Percentiles rank a stretch among this genome's conserved stretches.
These are phyloP conservation scores for Trichoderma breve DNA, from an alignment of 2,329 filamentous ascomycete genomes.

Conservation along the genomic window DNA sequence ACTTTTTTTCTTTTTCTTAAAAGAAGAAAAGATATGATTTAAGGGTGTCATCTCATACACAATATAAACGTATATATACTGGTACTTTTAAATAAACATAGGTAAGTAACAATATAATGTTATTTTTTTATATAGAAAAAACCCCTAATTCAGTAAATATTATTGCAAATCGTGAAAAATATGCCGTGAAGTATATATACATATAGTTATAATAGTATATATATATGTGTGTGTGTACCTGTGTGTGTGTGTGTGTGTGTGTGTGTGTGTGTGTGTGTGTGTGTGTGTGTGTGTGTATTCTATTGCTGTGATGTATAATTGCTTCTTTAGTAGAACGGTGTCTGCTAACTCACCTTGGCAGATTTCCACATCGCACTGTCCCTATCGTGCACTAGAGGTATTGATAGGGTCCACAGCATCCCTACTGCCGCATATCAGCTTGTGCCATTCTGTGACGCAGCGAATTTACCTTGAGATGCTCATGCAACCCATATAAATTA, in stretches of 20 bases:
- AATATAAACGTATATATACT: too few species aligned
- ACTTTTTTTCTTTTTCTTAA: background rate
- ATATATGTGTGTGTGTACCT: background rate
- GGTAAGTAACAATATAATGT: too few species aligned
- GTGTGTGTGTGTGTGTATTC: background rate
- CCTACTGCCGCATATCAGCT: background rate
- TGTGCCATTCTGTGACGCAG: background rate
- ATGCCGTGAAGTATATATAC: too few species aligned
- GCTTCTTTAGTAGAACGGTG: background rate
- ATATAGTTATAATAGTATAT: too few species aligned
- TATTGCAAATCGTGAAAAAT: too few species aligned
- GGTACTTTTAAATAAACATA: too few species aligned
- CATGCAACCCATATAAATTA: background rate
- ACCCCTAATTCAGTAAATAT: too few species aligned
- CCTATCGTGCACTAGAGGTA: background rate
- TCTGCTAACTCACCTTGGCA: background rate
- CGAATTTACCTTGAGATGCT: background rate
- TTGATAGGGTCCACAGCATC: background rate
- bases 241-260: too few species aligned
- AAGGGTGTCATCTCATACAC: too few species aligned
- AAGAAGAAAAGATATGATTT: background rate
- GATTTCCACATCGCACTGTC: background rate
- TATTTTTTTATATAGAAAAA: too few species aligned
- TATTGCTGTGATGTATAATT: background rate
- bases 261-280: background rate